Base-by-base conservation (phyloP, 352 stramenopile genomes). In the Aphanomyces invadans region DNA sequence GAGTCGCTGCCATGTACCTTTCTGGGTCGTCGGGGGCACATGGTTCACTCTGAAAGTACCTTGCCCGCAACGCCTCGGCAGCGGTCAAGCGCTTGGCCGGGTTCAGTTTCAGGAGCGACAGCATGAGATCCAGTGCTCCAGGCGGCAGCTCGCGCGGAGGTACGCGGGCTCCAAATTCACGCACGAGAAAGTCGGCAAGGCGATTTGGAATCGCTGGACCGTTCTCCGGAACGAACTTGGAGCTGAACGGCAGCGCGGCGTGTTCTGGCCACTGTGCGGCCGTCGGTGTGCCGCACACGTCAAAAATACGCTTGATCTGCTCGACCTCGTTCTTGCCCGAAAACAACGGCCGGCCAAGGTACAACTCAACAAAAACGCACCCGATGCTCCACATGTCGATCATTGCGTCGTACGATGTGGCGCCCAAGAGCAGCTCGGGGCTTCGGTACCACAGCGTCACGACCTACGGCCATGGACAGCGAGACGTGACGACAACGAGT, bases 351-450 rank as follows among this genome's bases (percentile, higher is more conserved):
- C 91, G 83, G 7, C 86, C 86, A 31, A 93, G 88, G 67, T 92
- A 95, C 2, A 95, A 66, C 71, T 95, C 86, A 4, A 80, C 86
- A 66, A 95, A 89, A 1, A 95, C 84, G 32, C 86, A 95, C 0
- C 93, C 95, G 48, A 98, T 96, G 36, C 93, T 97, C 92, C 94
- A 98, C 77, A 97, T 96, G 72, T 98, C 95, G 44, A 98, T 96
- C 38, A 79, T 96, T 5, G 84, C 83, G 38, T 95, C 87, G 73
- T 98, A 98, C 59, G 78, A 87, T 1, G 91, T 97, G n/a, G 82
- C 91, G 7, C 94, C 91, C 11, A 98, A 79, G 25, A 98, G 74
- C 3, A 98, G 80, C 74, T 98, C 95, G 0, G 95, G 95, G 3
- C 92, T 83, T 0, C 95, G 81, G 69, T 98, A 98, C 95, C 95